Evolutionary conservation across 345 rosid species (phyloP).

Genomic region (Citrus inodora): DNA sequence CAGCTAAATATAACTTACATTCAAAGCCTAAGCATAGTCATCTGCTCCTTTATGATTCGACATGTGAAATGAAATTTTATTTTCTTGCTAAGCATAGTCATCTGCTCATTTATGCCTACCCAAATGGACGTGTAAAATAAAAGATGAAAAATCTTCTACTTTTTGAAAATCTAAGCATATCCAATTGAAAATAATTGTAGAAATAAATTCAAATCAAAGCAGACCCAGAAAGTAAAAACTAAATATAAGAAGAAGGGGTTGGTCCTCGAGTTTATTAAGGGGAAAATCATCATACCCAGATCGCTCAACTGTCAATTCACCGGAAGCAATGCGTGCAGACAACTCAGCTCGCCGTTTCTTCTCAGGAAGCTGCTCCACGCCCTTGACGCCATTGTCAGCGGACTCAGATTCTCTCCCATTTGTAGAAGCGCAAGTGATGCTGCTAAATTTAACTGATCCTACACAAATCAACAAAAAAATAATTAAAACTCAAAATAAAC

Average conservation of each 20-base stretch:
- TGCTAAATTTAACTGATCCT: slow-evolving; percentile 24
- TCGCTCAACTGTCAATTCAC: slow-evolving; percentile 66
- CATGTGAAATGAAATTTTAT: background rate
- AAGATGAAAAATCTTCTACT: background rate
- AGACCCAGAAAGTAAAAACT: background rate
- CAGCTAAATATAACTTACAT: background rate
- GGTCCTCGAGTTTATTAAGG: too few relatives aligned
- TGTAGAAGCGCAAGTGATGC: slow-evolving; percentile 39
- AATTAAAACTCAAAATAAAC: background rate
- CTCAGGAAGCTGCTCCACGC: slow-evolving; percentile 42
- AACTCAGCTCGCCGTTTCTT: slow-evolving; percentile 74
- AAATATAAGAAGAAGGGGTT: background rate
- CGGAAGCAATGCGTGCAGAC: slow-evolving; percentile 79
- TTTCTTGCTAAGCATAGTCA: background rate
- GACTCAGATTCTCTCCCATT: slow-evolving; percentile 62
- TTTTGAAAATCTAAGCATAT: background rate
- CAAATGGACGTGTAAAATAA: background rate
- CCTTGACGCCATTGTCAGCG: slow-evolving; percentile 34
- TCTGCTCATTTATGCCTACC: background rate
- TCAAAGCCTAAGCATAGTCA: background rate
- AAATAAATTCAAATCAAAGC: background rate
- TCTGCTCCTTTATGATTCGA: background rate
- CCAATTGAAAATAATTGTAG: background rate
- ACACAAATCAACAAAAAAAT: background rate
- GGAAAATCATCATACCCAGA: slow-evolving; percentile 40